Evolutionary conservation across 1,284 basidiomycete genomes (phyloP), one percentile per base, ranked within the genome.

Genomic region (Moesziomyces parantarcticus): DNA sequence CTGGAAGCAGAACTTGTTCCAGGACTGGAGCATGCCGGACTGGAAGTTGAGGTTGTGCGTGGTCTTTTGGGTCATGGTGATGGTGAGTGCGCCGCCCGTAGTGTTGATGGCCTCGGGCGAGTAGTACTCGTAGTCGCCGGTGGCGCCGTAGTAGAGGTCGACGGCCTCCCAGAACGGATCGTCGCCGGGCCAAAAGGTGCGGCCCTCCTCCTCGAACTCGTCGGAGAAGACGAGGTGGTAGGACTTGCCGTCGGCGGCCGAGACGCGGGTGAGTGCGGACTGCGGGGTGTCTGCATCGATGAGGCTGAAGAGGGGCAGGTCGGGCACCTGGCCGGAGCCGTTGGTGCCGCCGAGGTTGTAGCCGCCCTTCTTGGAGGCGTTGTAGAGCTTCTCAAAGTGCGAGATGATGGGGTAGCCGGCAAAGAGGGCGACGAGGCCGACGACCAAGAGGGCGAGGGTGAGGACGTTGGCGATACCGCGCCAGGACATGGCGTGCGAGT

Each of bases 281-380:
- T 22, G 36, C 1, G 78, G 78, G 1, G 79, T 81, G 36, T 81
- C 79, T 1, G 29, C 25, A 41, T 79, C 77, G 45, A 79, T 59
- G 11, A 79, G 58, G 20, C 50, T 64, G 46, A 59, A 63, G 20
- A 70, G 58, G 1, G 75, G 76, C 25, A 77, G 51, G n/a, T 66
- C 65, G 8, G 79, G 78, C n/a, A 78, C 66, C 59, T 81, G 79
- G 16, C 78, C 78, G 3, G 74, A 76, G 22, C 78, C 77, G 52
- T 79, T 79, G 39, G 76, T 88, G 72, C 92, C 92, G 26, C 92
- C 92, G 20, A 92, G 78, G 77, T 92, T 92, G 63, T 57, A 77
- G 32, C 69, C 74, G 18, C 51, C 60, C 23, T 61, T 65, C 20
- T 21, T 65, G 51, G 36, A 58, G 3, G 51, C 40, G 6, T 36